A percentile compares a stretch with the other conserved stretches of the same genome.
Evolutionary conservation across 331 rosid genomes (phyloP).

Genomic region (Telfairia occidentalis): DNA sequence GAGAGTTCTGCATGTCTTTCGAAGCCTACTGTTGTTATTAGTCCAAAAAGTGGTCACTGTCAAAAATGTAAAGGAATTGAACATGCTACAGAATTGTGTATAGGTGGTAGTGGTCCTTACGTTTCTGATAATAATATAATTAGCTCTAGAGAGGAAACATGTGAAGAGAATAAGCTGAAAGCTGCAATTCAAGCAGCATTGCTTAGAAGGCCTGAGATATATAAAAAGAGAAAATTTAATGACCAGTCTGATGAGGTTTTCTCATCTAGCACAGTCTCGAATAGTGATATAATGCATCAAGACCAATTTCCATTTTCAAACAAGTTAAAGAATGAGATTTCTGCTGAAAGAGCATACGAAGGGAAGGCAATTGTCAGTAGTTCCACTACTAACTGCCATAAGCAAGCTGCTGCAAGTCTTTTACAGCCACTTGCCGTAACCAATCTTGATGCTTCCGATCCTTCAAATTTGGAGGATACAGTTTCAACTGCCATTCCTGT

Average conservation of each 20-base stretch:
- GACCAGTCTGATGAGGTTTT: constrained; percentile 43
- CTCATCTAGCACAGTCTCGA: constrained; percentile 27
- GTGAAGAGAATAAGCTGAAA: constrained; percentile 50
- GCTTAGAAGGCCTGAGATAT: constrained; percentile 67
- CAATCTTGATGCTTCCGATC: constrained; percentile 19
- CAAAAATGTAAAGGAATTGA: constrained; percentile 52
- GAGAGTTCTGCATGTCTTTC: constrained; percentile 30
- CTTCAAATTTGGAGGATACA: constrained; percentile 26
- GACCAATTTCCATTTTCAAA: constrained; percentile 32
- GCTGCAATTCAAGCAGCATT: constrained; percentile 68
- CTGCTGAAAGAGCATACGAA: constrained; percentile 29
- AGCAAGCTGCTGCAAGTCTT: constrained; percentile 18
- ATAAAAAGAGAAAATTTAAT: constrained; percentile 43
- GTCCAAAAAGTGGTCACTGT: constrained; percentile 38
- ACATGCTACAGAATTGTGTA: constrained; percentile 49
- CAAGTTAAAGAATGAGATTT: constrained; percentile 26
- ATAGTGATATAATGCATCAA: constrained; percentile 31
- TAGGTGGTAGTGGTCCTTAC: constrained; percentile 17
- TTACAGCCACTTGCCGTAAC: constrained; percentile 24
- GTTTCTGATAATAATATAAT: constrained; percentile 37
- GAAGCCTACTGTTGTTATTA: constrained; percentile 27
- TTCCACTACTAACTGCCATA: constrained; percentile 25
- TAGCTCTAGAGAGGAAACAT: constrained; percentile 45
- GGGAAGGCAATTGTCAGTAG: constrained; percentile 26
- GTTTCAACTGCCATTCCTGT: constrained; percentile 22